Evolutionary conservation across 73 alveolate genomes (phyloP).

Genomic region (Paramecium tetraurelia): DNA sequence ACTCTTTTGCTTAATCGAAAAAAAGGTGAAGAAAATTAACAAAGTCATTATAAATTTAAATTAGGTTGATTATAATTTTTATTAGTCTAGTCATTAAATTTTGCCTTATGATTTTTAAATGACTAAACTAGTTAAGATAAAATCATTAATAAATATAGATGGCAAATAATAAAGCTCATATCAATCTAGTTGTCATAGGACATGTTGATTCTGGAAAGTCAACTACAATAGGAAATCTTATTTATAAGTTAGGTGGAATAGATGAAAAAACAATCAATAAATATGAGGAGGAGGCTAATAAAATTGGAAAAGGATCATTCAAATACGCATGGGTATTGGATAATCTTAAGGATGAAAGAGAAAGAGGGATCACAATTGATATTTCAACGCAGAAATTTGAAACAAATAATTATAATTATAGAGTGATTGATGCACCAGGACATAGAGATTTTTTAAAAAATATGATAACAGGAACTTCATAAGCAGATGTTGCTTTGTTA

Average conservation of each 20-base stretch:
- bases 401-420: slow-evolving; percentile 84
- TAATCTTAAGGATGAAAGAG: slow-evolving; percentile 92
- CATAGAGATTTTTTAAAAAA: slow-evolving; percentile 89
- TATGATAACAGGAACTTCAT: slow-evolving; percentile 95
- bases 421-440: slow-evolving; percentile 98
- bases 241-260: slow-evolving; percentile 93
- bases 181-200: slow-evolving; percentile 93
- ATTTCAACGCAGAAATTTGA: slow-evolving; percentile 83
- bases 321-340: slow-evolving; percentile 96
- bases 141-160: not conserved
- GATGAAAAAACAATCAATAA: slow-evolving; percentile 90
- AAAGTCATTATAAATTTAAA: not conserved
- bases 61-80: not conserved
- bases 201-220: slow-evolving; percentile 96
- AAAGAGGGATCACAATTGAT: slow-evolving; percentile 95
- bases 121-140: not conserved
- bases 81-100: not conserved
- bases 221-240: slow-evolving; percentile 92
- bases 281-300: slow-evolving; percentile 95
- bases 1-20: no score
- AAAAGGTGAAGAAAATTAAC: not conserved
- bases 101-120: not conserved
- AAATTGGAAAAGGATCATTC: slow-evolving; percentile 89
- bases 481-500: slow-evolving; percentile 92
- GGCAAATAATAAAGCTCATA: slow-evolving; percentile 84